Base-by-base conservation (phyloP, 768 basidiomycete species). In the Tubosaeta sp. region DNA sequence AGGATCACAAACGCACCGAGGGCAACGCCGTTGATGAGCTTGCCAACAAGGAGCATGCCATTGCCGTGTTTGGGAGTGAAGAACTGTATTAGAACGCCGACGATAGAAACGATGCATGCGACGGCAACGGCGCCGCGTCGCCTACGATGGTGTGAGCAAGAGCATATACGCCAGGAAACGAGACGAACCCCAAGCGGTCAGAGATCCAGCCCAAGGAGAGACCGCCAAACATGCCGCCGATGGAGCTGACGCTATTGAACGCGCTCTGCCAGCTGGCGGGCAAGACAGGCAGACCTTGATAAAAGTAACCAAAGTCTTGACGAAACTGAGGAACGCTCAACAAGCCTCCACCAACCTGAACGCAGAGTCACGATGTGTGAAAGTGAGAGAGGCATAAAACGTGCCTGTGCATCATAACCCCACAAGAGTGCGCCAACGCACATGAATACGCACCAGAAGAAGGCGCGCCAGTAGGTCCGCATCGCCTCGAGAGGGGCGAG, bases 21-120 rank as follows among this genome's bases (percentile, higher is more conserved):
- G 1, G 63, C 54, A 43, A 67, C 41, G 4, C 65, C 60, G 5
- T 66, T 66, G 41, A 66, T 59, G 25, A 66, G 56, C 37, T 63
- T 66, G 8, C 63, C 60, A 6, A 41, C 47, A 22, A 65, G 54
- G n/a, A 65, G 52, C 65, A 60, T 58, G 25, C 56, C 56, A 3
- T 67, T 65, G n/a, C 7, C 48, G 9, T 67, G 65, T 17, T 8
- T 38, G 1, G 65, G 65, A 1, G 58, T 56, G 16, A 65, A 6
- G 33, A 65, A 65, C 43, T 65, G 65, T 1, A 62, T 51, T 27
- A 60, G n/a, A n/a, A 65, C 58, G 8, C 56, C 65, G 11, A 56
- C 27, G 39, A 60, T 58, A 19, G 65, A 63, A 5, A 65, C 22
- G 6, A 35, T n/a, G 12, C 51, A 65, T 10, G 65, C 60, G 22